Conservation (phyloP, 495 filamentous ascomycete species). For the Eremomyces bilateralis region DNA sequence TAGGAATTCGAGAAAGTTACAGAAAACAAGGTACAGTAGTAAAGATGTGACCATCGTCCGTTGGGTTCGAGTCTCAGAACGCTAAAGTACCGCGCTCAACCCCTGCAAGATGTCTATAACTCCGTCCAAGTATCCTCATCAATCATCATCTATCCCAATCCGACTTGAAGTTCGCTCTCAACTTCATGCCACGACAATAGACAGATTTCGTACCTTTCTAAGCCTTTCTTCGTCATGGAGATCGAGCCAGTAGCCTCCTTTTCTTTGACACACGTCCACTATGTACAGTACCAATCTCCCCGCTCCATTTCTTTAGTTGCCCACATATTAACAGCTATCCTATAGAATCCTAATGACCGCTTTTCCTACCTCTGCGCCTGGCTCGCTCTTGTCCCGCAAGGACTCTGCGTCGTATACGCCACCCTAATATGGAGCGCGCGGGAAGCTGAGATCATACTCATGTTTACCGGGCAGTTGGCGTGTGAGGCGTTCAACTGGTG, state of each 20-base stretch:
- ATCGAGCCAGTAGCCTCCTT: constrained; percentile 65
- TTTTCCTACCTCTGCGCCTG: constrained; percentile 75
- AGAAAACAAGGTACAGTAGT: no score
- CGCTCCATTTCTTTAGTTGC: background rate
- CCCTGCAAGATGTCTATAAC: no score
- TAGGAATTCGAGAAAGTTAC: no score
- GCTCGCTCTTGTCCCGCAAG: constrained; percentile 83
- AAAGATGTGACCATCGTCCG: no score
- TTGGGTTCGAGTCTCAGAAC: no score
- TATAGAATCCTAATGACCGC: constrained; percentile 69
- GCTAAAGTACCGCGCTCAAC: no score
- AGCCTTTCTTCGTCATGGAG: constrained; percentile 13
- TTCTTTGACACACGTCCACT: constrained; percentile 88
- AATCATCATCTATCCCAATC: no score
- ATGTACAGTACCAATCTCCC: constrained; percentile 33
- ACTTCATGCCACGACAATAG: no score
- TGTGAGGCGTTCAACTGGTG: constrained; percentile 88
- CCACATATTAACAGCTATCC: background rate
- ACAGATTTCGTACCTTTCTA: no score
- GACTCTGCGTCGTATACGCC: constrained; percentile 68
- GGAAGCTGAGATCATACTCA: constrained; percentile 72
- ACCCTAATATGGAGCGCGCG: constrained; percentile 77
- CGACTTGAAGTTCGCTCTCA: no score
- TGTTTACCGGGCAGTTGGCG: constrained; percentile 77
- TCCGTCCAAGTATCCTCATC: no score